Percentiles rank a stretch among this genome's conserved stretches.
phyloP scores from a whole-genome alignment of 805 yeast genomes.

The Metschnikowia aberdeeniae region DNA sequence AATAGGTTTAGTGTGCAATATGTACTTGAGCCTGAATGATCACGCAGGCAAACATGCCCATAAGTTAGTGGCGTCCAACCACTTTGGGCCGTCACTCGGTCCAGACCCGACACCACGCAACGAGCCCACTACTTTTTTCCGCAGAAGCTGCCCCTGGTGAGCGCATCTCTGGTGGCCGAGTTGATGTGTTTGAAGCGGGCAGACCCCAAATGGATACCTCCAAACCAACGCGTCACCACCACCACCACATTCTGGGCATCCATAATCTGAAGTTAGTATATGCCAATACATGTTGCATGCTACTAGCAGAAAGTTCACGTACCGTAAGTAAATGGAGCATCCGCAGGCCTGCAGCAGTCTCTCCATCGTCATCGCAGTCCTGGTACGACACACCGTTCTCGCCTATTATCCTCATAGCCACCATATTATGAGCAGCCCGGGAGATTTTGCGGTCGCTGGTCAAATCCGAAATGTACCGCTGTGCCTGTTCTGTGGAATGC shows the following conservation, averaged over 20 bases:
- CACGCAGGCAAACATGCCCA: no score
- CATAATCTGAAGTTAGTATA: conserved; percentile 48
- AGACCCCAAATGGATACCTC: conserved; percentile 88
- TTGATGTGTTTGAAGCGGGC: conserved; percentile 93
- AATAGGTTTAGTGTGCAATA: background rate
- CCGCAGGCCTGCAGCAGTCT: conserved; percentile 91
- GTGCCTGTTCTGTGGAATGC: conserved; percentile 64
- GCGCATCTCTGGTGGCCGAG: conserved; percentile 80
- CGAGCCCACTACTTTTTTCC: conserved; percentile 4
- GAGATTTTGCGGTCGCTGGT: conserved; percentile 63
- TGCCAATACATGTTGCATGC: background rate
- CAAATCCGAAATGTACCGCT: conserved; percentile 46
- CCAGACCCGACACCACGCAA: no score
- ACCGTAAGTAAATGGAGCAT: conserved; percentile 71
- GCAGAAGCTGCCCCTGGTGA: conserved; percentile 57
- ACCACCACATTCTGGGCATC: conserved; percentile 83
- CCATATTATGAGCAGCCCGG: conserved; percentile 75
- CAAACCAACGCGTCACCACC: conserved; percentile 88
- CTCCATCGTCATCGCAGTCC: conserved; percentile 97
- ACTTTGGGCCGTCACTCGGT: no score
- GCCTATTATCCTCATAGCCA: conserved; percentile 76
- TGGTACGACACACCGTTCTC: conserved; percentile 56
- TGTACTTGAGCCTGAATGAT: no score
- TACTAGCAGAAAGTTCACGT: conserved; percentile 17
- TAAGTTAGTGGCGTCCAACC: no score